Percentiles rank a stretch among this genome's conserved stretches.
Conservation (phyloP, 2,329 filamentous ascomycete species). For the Colletotrichum sojae region DNA sequence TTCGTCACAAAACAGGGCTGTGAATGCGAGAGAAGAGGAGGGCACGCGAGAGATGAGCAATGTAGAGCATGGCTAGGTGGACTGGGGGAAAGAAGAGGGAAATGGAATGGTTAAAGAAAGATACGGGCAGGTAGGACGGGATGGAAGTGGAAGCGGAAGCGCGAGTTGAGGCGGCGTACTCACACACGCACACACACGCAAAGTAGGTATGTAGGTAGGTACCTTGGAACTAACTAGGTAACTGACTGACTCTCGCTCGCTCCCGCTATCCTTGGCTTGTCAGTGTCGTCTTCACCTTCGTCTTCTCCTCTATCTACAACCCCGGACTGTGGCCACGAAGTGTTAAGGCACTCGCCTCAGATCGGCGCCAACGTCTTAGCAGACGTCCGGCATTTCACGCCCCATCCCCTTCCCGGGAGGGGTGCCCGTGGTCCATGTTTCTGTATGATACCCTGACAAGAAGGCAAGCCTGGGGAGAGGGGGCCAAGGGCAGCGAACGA, state of each 20-base stretch:
- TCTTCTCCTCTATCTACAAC: conserved; percentile 22
- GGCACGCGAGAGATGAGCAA: conserved; percentile 18
- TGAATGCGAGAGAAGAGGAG: conserved; percentile 11
- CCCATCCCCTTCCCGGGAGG: conserved; percentile 1
- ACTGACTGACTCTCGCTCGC: conserved; percentile 32
- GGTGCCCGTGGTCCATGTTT: conserved; percentile 10
- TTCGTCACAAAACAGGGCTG: neutral
- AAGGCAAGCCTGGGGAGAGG: neutral
- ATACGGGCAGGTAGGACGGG: conserved; percentile 7
- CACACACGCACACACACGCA: neutral
- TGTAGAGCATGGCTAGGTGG: conserved; percentile 9
- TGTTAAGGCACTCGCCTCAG: conserved; percentile 31
- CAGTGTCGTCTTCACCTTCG: neutral
- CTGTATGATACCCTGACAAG: conserved; percentile 24
- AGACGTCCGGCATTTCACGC: conserved; percentile 28
- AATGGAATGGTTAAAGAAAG: conserved; percentile 22
- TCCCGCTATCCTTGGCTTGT: conserved; percentile 30
- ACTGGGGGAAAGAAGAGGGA: neutral
- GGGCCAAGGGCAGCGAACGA: conserved; percentile 9
- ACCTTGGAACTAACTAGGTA: neutral
- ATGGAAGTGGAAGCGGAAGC: neutral
- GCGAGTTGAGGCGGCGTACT: conserved; percentile 25
- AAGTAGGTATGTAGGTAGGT: neutral
- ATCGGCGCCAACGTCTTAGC: conserved; percentile 28
- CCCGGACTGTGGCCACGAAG: conserved; percentile 23